Conservation (phyloP, 257 asterid genomes). For the Solanum etuberosum region DNA sequence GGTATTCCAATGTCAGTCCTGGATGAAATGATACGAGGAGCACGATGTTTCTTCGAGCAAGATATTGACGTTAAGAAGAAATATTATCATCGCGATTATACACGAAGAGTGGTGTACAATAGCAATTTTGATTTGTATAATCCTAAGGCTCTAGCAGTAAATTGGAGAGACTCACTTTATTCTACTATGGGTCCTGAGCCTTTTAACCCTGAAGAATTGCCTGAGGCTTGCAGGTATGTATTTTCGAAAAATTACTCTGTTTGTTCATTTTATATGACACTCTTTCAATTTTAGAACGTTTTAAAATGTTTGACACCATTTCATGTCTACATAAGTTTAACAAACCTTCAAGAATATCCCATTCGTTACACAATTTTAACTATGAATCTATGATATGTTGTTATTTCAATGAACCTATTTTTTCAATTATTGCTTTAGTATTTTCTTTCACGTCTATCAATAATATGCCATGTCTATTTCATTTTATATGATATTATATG, state of each 20-base stretch:
- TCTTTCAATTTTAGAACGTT: background rate
- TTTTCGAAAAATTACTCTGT: background rate
- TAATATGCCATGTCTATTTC: background rate
- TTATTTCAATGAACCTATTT: background rate
- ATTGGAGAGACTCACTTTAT: slow-evolving; percentile 35
- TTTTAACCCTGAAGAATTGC: slow-evolving; percentile 39
- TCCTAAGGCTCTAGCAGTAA: slow-evolving; percentile 20
- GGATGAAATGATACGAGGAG: slow-evolving; percentile 50
- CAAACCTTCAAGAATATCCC: background rate
- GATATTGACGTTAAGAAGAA: slow-evolving; percentile 35
- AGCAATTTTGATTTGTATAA: slow-evolving; percentile 45
- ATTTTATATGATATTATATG: background rate
- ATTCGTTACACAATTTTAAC: background rate
- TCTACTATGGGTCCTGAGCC: slow-evolving; percentile 22
- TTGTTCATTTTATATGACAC: background rate
- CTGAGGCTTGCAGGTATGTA: slow-evolving; percentile 34
- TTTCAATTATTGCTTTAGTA: background rate
- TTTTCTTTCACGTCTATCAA: background rate
- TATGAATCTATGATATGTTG: background rate
- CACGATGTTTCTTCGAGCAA: slow-evolving; percentile 42
- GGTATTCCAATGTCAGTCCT: slow-evolving; percentile 35
- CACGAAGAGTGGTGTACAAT: slow-evolving; percentile 33
- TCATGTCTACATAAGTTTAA: background rate
- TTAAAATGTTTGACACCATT: background rate
- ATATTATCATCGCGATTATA: slow-evolving; percentile 42